These are phyloP conservation scores for Populus davidiana DNA, from an alignment of 345 rosid species.

Conservation along the genomic window DNA sequence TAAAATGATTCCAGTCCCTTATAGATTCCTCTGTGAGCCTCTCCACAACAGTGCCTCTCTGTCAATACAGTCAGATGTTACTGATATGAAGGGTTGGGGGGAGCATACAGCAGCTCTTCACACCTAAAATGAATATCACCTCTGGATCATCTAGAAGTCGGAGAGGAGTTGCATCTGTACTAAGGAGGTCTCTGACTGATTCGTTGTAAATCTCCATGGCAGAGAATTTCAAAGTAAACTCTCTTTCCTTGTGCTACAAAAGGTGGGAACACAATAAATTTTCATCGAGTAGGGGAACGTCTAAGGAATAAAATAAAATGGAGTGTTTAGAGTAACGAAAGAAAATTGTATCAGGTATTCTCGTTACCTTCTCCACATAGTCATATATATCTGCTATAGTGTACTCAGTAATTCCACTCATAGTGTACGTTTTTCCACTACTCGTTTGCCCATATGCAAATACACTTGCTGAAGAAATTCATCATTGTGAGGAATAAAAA, in stretches of 20 bases:
- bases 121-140: constrained; percentile 45
- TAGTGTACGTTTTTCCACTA: constrained; percentile 92
- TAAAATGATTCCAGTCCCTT: constrained; percentile 68
- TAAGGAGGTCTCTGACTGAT: constrained; percentile 87
- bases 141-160: constrained; percentile 93
- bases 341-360: constrained; percentile 1
- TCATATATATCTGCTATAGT: constrained; percentile 77
- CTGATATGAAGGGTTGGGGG: constrained; percentile 4
- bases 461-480: constrained; percentile 66
- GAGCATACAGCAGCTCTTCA: constrained; percentile 11
- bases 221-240: constrained; percentile 70
- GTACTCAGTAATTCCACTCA: constrained; percentile 79
- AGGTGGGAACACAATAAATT: not conserved
- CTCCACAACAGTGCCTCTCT: constrained; percentile 95
- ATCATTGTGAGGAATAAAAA: not conserved
- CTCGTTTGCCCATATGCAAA: constrained; percentile 99
- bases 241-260: constrained; percentile 77
- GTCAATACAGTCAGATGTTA: constrained; percentile 25
- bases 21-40: constrained; percentile 75
- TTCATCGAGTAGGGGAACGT: constrained; percentile 4
- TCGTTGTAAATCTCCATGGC: constrained; percentile 97
- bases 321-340: not conserved
- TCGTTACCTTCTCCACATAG: constrained; percentile 61
- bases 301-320: not conserved
- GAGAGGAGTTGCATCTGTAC: constrained; percentile 61